A percentile compares a stretch with the other conserved stretches of the same genome.
These are phyloP conservation scores for Syzygium aromaticum DNA, from an alignment of 345 rosid genomes.

Conservation along the genomic window DNA sequence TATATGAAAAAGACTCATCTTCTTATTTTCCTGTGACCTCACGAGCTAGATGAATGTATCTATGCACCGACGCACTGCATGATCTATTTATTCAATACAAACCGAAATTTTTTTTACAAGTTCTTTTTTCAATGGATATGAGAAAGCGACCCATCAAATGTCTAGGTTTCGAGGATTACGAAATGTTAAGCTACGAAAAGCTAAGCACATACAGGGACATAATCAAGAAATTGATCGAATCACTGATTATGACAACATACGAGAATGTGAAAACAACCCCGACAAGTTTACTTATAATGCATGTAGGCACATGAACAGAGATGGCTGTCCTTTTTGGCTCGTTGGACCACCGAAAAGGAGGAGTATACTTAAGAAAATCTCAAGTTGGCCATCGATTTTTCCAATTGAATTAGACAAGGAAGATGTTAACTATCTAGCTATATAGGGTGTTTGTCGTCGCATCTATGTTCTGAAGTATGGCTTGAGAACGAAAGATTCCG, in stretches of 20 bases:
- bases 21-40: background rate
- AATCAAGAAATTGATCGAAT: background rate
- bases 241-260: background rate
- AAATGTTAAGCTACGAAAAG: background rate
- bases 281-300: background rate
- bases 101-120: background rate
- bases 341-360: background rate
- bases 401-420: background rate
- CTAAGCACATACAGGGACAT: background rate
- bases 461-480: background rate
- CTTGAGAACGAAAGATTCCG: background rate
- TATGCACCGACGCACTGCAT: background rate
- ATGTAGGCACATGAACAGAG: background rate
- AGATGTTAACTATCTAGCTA: background rate
- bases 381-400: background rate
- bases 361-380: background rate
- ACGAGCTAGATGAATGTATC: background rate
- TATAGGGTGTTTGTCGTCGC: background rate
- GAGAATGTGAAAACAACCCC: background rate
- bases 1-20: background rate
- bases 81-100: background rate
- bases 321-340: background rate
- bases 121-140: background rate
- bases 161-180: background rate
- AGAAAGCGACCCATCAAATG: background rate